Evolutionary conservation across 2,329 filamentous ascomycete species (phyloP).

Genomic region (Fusarium goolgardi): DNA sequence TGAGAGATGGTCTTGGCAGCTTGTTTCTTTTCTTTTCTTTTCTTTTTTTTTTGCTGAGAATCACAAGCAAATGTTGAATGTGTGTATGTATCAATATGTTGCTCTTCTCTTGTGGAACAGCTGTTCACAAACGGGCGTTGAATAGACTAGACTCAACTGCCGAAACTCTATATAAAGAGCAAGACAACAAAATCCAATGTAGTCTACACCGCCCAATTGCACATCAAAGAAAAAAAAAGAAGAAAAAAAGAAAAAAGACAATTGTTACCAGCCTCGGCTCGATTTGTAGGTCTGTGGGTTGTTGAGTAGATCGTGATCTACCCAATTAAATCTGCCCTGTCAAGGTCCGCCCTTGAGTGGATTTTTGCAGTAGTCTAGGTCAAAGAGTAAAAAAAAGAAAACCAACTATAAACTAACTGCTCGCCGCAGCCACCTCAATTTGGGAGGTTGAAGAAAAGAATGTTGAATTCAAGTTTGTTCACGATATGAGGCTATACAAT

Average conservation of each 20-base stretch:
- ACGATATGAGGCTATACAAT: background rate
- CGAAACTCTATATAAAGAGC: background rate
- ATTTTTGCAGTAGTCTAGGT: background rate
- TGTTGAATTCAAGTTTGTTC: background rate
- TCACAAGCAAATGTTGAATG: slow-evolving; percentile 1
- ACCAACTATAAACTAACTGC: background rate
- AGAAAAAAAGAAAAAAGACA: background rate
- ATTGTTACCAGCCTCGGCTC: background rate
- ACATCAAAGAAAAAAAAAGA: background rate
- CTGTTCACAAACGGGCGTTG: background rate
- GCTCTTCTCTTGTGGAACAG: background rate
- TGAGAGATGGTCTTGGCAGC: background rate
- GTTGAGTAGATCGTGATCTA: slow-evolving; percentile 1
- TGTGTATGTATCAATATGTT: background rate
- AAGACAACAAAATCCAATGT: background rate
- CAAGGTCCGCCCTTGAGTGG: background rate
- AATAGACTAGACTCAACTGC: background rate
- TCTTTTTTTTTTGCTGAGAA: background rate
- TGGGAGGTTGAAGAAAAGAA: background rate
- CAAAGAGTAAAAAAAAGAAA: background rate
- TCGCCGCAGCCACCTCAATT: background rate
- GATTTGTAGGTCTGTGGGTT: slow-evolving; percentile 2
- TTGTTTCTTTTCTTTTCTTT: background rate
- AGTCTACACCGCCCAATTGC: slow-evolving; percentile 4
- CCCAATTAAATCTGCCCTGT: background rate